Base-by-base conservation (phyloP, 2,329 filamentous ascomycete genomes). In the Alternaria gaisen region DNA sequence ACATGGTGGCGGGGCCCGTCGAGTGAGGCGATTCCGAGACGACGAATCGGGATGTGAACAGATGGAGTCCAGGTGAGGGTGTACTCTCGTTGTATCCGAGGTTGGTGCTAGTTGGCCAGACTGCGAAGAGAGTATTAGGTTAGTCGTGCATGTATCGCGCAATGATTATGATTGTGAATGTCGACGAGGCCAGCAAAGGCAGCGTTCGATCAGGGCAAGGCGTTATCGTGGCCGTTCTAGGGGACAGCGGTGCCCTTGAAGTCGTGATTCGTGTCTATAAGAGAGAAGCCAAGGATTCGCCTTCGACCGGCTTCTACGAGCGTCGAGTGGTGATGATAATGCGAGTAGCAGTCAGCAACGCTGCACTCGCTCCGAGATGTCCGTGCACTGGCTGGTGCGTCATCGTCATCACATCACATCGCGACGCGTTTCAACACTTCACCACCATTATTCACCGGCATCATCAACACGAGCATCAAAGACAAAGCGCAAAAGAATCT, bases 1-100 rank as follows among this genome's bases (percentile, higher is more conserved):
- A 96, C 94, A 97, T 97, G 66, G 67, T 66, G 63, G 65, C 64
- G 61, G 66, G 46, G 50, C n/a, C n/a, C 48, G 12, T 55, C 12
- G 54, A 56, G 9, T 22, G 44, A 12, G 32, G 24, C 20, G 32
- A 26, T 4, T 38, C 12, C 14, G 18, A 43, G 44, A 24, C 24
- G 32, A 40, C n/a, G 26, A 22, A 24, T 44, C 11, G 36, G 30
- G 30, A 8, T 26, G 20, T n/a, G 43, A 41, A 36, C 50, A 30
- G 22, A 28, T 28, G 6, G 32, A 5, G 12, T 30, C n/a, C 10
- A 10, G 14, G 10, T 18, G 11, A 12, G 51, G 20, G 47, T 30
- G 48, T 47, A 9, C n/a, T 22, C 16, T 20, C 26, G 26, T 16
- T n/a, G 20, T 3, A 22, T 9, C 12, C 16, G 18, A 24, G 22